These are phyloP conservation scores for Ochetophila trinervis DNA, from an alignment of 306 rosid genomes.

Conservation along the genomic window DNA sequence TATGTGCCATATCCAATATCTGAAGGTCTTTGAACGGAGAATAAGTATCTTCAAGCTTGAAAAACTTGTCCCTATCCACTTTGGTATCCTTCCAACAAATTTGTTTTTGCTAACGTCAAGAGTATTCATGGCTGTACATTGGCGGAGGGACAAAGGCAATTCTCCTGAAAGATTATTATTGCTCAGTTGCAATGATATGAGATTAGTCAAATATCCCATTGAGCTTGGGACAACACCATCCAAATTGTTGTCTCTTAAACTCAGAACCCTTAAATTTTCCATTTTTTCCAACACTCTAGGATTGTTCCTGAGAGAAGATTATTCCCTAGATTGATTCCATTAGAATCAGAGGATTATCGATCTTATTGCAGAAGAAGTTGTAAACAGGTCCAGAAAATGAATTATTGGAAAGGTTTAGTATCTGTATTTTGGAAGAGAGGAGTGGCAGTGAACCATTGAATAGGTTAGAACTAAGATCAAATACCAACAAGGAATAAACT, in stretches of 20 bases:
- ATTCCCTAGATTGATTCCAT: neutral
- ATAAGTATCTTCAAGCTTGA: neutral
- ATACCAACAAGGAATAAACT: neutral
- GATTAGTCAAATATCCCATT: slow-evolving; percentile 11
- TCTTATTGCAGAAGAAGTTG: slow-evolving; percentile 5
- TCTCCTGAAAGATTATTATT: slow-evolving; percentile 24
- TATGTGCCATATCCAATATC: slow-evolving; percentile 20
- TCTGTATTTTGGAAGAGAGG: neutral
- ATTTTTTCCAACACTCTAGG: slow-evolving; percentile 23
- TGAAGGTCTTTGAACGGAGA: slow-evolving; percentile 15
- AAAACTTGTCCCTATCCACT: neutral
- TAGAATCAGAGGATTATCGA: neutral
- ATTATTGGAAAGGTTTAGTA: neutral
- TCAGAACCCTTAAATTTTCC: neutral
- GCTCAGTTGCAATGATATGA: neutral
- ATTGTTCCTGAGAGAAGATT: slow-evolving; percentile 26
- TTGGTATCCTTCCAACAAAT: slow-evolving; percentile 1
- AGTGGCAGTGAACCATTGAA: slow-evolving; percentile 4
- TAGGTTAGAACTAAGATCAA: slow-evolving; percentile 1
- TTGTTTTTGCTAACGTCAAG: slow-evolving; percentile 7
- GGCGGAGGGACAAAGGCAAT: neutral
- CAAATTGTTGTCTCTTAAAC: slow-evolving; percentile 31
- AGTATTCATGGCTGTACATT: neutral
- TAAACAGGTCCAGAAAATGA: slow-evolving; percentile 16
- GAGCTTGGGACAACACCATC: slow-evolving; percentile 42